Base-by-base conservation (phyloP, 2,329 filamentous ascomycete genomes). In the Penicillium freii region DNA sequence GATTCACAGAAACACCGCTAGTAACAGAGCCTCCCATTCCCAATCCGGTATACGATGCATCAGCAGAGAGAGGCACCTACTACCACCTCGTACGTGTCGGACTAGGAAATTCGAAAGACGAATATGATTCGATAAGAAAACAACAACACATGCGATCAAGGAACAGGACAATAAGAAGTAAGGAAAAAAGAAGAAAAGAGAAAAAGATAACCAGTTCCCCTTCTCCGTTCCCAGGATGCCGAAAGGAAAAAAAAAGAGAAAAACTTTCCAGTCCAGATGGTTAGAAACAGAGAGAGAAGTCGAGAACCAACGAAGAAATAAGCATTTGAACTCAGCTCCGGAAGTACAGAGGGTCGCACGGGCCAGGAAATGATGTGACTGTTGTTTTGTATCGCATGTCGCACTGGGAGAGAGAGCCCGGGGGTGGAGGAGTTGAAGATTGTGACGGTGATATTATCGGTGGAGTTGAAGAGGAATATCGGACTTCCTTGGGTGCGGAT, bases 211-310 rank as follows among this genome's bases (percentile, higher is more conserved):
- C 62, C 58, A 60, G 56, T 44, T 58, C 54, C 54, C 60, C 61
- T 54, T 44, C 54, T 51, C 52, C 61, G 57, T 58, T 62, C 57
- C 56, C 59, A 61, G 56, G 53, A 66, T 67, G 62, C 60, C 60
- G 60, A 59, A 56, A 60, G 51, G 59, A 61, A 60, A 48, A 34
- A 34, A 34, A 31, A 17, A 11, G 6, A 11, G 6, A 34, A 54
- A 63, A 48, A 61, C 51, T 61, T 64, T 63, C 65, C 62, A 53
- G 43, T 63, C 57, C 63, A 66, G 57, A 66, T 64, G 63, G 54
- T 66, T 62, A 62, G 59, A 59, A 60, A 62, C 56, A 54, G 52
- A 57, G 60, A 54, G 50, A 45, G 51, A 53, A 23, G 34, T 56
- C 52, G 57, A 59, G 60, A 50, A 50, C 31, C 31, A 34, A 62